Percentiles rank a stretch among this genome's conserved stretches.
These are phyloP conservation scores for Hymenoscyphus fraxineus DNA, from an alignment of 2,329 filamentous ascomycete species.

Conservation along the genomic window DNA sequence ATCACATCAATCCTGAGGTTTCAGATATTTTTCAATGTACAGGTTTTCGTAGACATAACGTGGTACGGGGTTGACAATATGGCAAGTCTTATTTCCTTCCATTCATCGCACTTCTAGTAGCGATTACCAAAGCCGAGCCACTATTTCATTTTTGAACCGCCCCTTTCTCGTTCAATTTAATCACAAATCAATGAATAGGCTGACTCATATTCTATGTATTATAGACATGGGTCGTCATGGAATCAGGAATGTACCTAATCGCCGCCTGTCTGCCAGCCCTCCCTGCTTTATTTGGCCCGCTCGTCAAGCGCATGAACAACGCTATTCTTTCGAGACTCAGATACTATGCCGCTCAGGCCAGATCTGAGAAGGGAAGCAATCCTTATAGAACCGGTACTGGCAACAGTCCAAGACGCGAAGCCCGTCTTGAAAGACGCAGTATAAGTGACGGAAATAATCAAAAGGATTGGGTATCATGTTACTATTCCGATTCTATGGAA, in stretches of 20 bases:
- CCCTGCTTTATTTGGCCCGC: slow-evolving; percentile 6
- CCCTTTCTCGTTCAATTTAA: too few relatives aligned
- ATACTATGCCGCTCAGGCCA: not conserved
- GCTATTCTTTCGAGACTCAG: not conserved
- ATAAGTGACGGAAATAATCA: slow-evolving; percentile 5
- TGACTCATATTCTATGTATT: too few relatives aligned
- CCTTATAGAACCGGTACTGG: not conserved
- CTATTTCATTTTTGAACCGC: too few relatives aligned
- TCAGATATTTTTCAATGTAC: not conserved
- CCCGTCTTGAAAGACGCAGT: not conserved
- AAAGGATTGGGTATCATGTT: not conserved
- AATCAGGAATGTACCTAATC: slow-evolving; percentile 17
- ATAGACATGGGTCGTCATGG: slow-evolving; percentile 9
- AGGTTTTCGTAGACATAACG: slow-evolving; percentile 10
- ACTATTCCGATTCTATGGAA: not conserved
- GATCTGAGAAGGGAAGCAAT: not conserved
- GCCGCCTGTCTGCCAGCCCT: slow-evolving; percentile 14
- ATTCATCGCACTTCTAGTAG: too few relatives aligned
- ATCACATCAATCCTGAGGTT: slow-evolving; percentile 15
- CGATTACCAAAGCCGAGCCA: too few relatives aligned
- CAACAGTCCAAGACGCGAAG: too few relatives aligned
- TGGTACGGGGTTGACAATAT: slow-evolving; percentile 11
- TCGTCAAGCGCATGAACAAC: not conserved
- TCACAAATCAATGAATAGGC: too few relatives aligned
- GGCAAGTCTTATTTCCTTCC: too few relatives aligned